Base-by-base conservation (phyloP, 2,329 filamentous ascomycete species). In the Colletotrichum limetticola region DNA sequence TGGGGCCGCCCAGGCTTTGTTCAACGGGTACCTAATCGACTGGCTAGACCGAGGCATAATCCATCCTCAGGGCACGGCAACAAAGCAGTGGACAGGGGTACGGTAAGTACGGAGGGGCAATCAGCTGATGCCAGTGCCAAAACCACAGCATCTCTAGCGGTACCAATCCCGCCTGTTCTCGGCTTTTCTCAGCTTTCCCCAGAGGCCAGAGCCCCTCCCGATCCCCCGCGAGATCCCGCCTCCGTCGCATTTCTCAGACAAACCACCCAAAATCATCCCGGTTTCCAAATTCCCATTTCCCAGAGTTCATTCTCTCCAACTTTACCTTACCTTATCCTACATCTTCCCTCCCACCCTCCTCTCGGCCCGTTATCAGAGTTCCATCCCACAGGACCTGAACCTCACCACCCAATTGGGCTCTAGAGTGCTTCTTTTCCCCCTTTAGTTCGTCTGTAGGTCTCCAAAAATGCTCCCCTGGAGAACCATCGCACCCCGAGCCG, bases 181-280 rank as follows among this genome's bases (percentile, higher is more conserved):
- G 42, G 42, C 42, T 49, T 49, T 42, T 42, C 42, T 6, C 19
- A 42, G 28, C 30, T 42, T 49, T 49, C 24, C 30, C 30, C 58
- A 37, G 46, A 37, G 24, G 46, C 14, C 37, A 42, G 37, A 56
- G 52, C 52, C 60, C 59, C 49, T 37, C 35, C 67, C 62, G 32
- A 64, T 64, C 28, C 42, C 42, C 66, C 66, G 30, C 66, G 30
- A 57, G 64, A 63, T 58, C 59, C 62, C 37, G 14, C 16, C 37
- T 3, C 58, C 58, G 58, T 71, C 65, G 58, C 58, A 58, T 60
- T 70, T 61, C 70, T 65, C 60, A 61, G 61, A 70, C 67, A 19
- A 58, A 52, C 53, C 46, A 37, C 4, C 8, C 32, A 53, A 62
- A 37, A 55, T 55, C 14, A 61, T 28, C 64, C 64, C 64, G 26